Base-by-base conservation (phyloP, 2,329 filamentous ascomycete genomes). In the Xylariaceae sp. region DNA sequence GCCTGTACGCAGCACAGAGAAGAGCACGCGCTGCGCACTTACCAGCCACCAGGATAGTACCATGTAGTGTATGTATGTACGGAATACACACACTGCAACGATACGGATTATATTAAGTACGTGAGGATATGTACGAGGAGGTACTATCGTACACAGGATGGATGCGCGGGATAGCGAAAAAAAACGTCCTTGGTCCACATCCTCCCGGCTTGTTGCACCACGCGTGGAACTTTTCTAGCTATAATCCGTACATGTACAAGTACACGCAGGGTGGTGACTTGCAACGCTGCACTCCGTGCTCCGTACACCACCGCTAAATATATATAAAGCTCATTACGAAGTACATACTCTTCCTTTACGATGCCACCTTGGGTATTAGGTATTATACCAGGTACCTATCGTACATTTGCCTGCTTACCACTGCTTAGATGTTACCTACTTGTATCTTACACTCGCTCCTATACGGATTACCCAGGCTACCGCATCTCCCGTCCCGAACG, bases 201-300 rank as follows among this genome's bases (percentile, higher is more conserved):
- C 42, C 42, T 52, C 54, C 56, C 56, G 51, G 51, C 23, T 51
- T 30, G 49, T 42, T 51, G 45, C 60, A 60, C 51, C 47, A 57
- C 53, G 49, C 58, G 51, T 51, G 45, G 58, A 54, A 56, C 55
- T 58, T 58, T 45, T 57, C 47, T 53, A 10, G 34, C 15, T 18
- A 42, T 30, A 15, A 30, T 30, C 50, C 30, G 34, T 15, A 34
- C 35, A 17, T 30, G 10, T 44, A 17, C 17, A 11, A 11, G 8
- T 18, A 47, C 7, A 9, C 48, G 44, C n/a, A 18, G 35, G 15
- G 23, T 48, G 23, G 23, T 30, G 23, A 30, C 23, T 30, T 30
- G 23, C 23, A 30, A 30, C 23, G 23, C 23, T 30, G 23, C 23
- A 30, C 23, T 30, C 37, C 34, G 15, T 39, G 37, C 50, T 42